These are phyloP conservation scores for Keithomyces neogunnii DNA, from an alignment of 2,329 filamentous ascomycete species.

Conservation along the genomic window DNA sequence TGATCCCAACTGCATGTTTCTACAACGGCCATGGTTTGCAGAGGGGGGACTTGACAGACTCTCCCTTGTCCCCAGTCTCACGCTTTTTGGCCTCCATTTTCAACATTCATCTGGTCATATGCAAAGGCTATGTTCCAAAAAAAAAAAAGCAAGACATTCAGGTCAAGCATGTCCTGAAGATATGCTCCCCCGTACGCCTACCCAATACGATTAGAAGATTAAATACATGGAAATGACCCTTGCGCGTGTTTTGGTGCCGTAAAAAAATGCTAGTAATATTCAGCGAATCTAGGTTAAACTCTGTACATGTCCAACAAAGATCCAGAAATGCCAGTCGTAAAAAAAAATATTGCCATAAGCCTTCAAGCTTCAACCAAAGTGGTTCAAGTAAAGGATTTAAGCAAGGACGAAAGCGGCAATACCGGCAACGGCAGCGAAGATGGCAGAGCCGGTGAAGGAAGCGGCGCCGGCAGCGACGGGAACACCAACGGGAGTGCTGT, in stretches of 20 bases:
- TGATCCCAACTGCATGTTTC: not conserved
- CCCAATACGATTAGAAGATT: conserved; percentile 38
- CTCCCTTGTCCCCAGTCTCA: no score
- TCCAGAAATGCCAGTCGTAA: conserved; percentile 24
- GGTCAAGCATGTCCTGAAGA: conserved; percentile 8
- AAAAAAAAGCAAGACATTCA: conserved; percentile 14
- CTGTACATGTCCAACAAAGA: conserved; percentile 28
- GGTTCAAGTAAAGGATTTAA: conserved; percentile 35
- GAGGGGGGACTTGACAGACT: no score
- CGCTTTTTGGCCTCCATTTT: not conserved
- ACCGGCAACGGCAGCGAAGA: conserved; percentile 47
- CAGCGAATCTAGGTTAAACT: conserved; percentile 26
- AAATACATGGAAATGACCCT: conserved; percentile 26
- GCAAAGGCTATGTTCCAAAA: not conserved
- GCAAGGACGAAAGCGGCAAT: conserved; percentile 44
- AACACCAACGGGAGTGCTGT: conserved; percentile 18
- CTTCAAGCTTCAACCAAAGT: conserved; percentile 29
- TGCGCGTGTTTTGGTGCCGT: conserved; percentile 12
- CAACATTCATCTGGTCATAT: not conserved
- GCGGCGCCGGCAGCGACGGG: conserved; percentile 43
- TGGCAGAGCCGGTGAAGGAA: conserved; percentile 42
- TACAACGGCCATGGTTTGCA: no score
- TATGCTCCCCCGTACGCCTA: conserved; percentile 14
- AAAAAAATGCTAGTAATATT: conserved; percentile 24
- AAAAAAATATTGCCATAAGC: conserved; percentile 24